These are phyloP conservation scores for Massarina eburnea DNA, from an alignment of 2,329 filamentous ascomycete genomes.

Conservation along the genomic window DNA sequence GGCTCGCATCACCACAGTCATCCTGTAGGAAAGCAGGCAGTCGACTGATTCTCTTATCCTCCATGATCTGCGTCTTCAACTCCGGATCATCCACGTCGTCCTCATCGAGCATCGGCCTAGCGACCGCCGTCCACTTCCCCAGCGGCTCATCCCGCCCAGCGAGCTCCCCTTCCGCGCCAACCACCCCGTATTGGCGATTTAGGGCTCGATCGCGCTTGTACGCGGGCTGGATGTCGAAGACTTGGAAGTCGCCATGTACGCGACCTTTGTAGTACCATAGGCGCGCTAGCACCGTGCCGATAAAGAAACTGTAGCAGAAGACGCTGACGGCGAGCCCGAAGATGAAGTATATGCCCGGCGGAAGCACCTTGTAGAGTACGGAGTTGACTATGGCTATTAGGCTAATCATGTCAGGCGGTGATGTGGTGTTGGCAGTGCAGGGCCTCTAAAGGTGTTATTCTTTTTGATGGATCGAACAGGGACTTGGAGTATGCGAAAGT, in stretches of 20 bases:
- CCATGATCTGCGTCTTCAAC: conserved; percentile 15
- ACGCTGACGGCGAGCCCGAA: conserved; percentile 18
- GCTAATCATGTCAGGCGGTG: too few relatives aligned
- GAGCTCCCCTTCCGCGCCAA: neutral
- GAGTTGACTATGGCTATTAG: too few relatives aligned
- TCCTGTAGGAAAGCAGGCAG: conserved; percentile 32
- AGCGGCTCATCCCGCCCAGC: neutral
- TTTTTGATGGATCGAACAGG: too few relatives aligned
- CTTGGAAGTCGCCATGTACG: conserved; percentile 18
- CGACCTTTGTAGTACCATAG: conserved; percentile 30
- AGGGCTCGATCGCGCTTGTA: conserved; percentile 11
- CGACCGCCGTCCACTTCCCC: neutral
- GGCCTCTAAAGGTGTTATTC: too few relatives aligned
- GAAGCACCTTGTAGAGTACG: too few relatives aligned
- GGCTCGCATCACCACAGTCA: conserved; percentile 32
- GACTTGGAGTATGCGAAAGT: too few relatives aligned
- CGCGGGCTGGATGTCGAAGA: conserved; percentile 20
- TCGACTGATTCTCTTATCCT: conserved; percentile 25
- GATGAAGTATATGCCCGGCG: too few relatives aligned
- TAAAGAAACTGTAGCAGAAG: conserved; percentile 21
- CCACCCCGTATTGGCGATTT: neutral
- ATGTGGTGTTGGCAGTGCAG: too few relatives aligned
- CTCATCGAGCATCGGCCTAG: neutral
- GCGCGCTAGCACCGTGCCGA: conserved; percentile 20
- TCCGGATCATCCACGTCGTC: conserved; percentile 1